phyloP scores from a whole-genome alignment of 2,329 filamentous ascomycete genomes.

The Drechslera avenae region DNA sequence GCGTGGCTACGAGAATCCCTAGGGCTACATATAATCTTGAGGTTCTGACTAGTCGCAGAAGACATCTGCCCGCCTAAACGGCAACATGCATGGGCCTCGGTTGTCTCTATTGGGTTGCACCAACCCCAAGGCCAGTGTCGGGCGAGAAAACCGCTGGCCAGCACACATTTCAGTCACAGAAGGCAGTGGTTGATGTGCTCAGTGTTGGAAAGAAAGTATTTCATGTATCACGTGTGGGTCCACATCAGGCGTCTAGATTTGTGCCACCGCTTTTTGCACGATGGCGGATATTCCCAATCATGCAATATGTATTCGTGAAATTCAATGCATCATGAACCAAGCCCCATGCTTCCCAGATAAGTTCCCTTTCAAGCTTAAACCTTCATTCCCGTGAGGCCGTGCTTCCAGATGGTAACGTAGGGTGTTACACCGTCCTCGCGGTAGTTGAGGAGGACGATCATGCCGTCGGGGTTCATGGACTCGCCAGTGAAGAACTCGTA shows the following conservation, averaged over 20 bases:
- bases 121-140: too few species aligned
- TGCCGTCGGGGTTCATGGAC: slow-evolving; percentile 90
- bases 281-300: slow-evolving; percentile 43
- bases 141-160: too few species aligned
- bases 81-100: too few species aligned
- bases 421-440: slow-evolving; percentile 94
- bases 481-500: slow-evolving; percentile 93
- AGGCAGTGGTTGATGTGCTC: not conserved
- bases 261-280: slow-evolving; percentile 40
- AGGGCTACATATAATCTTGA: too few species aligned
- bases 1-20: too few species aligned
- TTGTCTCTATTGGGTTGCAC: too few species aligned
- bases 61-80: too few species aligned
- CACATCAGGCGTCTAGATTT: slow-evolving; percentile 36
- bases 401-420: slow-evolving; percentile 91
- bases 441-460: slow-evolving; percentile 96
- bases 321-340: slow-evolving; percentile 37
- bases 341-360: slow-evolving; percentile 16
- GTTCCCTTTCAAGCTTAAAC: slow-evolving; percentile 63
- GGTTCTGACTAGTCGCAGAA: too few species aligned
- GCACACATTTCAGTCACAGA: not conserved
- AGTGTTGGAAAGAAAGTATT: slow-evolving; percentile 2
- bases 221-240: slow-evolving; percentile 20
- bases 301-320: slow-evolving; percentile 48
- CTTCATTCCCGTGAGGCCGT: slow-evolving; percentile 88